A percentile compares a stretch with the other conserved stretches of the same genome.
These are phyloP conservation scores for Porcisia hertigi DNA, from an alignment of 208 protist genomes.

Conservation along the genomic window DNA sequence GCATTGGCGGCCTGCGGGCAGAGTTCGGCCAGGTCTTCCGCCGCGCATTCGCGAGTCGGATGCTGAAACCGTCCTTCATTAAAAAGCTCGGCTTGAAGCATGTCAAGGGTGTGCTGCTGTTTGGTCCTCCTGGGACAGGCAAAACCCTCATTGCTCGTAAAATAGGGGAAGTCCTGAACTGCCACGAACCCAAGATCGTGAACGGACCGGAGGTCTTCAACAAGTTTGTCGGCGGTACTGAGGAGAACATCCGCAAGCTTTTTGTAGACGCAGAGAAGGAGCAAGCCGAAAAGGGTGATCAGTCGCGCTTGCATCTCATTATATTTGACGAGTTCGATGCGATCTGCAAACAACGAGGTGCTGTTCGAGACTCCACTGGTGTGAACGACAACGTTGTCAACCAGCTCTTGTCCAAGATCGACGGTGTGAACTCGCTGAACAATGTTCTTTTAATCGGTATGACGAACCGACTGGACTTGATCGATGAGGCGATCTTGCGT, in stretches of 20 bases:
- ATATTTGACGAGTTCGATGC: conserved; percentile 99
- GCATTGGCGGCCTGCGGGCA: conserved; percentile 95
- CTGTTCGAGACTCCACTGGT: conserved; percentile 93
- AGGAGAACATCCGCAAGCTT: conserved; percentile 99
- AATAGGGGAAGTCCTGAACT: conserved; percentile 99
- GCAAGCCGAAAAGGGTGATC: conserved; percentile 91
- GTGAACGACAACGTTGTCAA: conserved; percentile 99
- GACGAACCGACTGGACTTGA: conserved; percentile 99
- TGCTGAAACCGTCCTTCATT: conserved; percentile 94
- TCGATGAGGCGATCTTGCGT: conserved; percentile 99
- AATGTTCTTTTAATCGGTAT: conserved; percentile 99
- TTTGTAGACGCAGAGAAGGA: conserved; percentile 98
- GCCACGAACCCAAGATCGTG: conserved; percentile 96
- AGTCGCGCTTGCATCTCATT: conserved; percentile 98
- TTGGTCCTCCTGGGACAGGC: conserved; percentile 99
- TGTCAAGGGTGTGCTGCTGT: conserved; percentile 98
- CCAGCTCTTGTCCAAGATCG: conserved; percentile 99
- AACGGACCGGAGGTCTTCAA: conserved; percentile 99
- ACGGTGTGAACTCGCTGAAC: conserved; percentile 98
- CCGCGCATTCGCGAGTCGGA: conserved; percentile 98
- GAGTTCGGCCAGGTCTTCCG: conserved; percentile 98
- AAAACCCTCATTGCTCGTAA: conserved; percentile 99
- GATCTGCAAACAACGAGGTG: conserved; percentile 98
- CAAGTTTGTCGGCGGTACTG: conserved; percentile 99
- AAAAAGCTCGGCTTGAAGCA: conserved; percentile 97